phyloP scores from a whole-genome alignment of 805 yeast genomes.

The Debaryomyces hansenii region DNA sequence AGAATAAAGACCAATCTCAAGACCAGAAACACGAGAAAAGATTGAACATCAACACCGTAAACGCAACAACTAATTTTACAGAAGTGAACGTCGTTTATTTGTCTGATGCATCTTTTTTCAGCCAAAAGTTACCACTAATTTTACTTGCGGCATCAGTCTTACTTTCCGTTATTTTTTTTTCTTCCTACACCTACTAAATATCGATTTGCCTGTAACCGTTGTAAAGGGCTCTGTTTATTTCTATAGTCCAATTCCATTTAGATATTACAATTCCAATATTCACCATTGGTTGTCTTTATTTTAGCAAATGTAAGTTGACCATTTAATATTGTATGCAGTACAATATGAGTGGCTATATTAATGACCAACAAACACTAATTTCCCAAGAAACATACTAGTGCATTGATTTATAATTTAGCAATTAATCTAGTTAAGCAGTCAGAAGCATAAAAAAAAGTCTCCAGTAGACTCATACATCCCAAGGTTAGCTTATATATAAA shows the following conservation, averaged over 20 bases:
- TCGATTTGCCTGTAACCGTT: too few species aligned
- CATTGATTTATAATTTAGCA: too few species aligned
- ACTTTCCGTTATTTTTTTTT: background rate
- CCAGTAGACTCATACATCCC: too few species aligned
- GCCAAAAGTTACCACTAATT: background rate
- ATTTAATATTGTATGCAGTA: background rate
- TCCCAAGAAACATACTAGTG: too few species aligned
- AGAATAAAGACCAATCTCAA: too few species aligned
- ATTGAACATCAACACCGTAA: too few species aligned
- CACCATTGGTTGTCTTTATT: background rate
- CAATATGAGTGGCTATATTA: background rate
- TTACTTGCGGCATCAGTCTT: background rate
- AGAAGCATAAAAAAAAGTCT: too few species aligned
- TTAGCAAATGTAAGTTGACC: background rate
- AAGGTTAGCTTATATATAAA: too few species aligned
- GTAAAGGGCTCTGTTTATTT: too few species aligned
- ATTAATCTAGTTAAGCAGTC: too few species aligned
- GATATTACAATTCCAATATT: background rate
- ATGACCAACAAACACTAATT: background rate
- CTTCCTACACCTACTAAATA: background rate
- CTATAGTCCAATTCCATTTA: too few species aligned
- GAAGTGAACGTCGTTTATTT: background rate
- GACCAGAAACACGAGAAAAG: too few species aligned
- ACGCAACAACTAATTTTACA: background rate
- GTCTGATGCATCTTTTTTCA: background rate